phyloP scores from a whole-genome alignment of 2,329 filamentous ascomycete species.

The Aspergillus fumigatiaffinis region DNA sequence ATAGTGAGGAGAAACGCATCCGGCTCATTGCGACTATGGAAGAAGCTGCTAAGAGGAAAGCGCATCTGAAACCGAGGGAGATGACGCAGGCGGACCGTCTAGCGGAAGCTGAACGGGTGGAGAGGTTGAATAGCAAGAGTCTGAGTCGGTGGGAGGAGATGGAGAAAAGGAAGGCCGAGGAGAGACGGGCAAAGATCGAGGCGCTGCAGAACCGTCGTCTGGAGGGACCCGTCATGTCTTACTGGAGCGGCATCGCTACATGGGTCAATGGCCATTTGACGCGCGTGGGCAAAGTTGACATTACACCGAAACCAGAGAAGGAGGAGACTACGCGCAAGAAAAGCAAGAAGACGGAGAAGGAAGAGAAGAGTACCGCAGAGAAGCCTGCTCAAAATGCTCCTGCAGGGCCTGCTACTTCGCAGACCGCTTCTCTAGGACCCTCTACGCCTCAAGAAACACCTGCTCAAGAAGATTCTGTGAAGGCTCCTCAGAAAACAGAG shows the following conservation, averaged over 20 bases:
- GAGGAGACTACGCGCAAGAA: constrained; percentile 47
- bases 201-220: constrained; percentile 83
- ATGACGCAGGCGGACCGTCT: constrained; percentile 86
- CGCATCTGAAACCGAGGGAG: constrained; percentile 70
- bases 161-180: constrained; percentile 82
- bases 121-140: constrained; percentile 83
- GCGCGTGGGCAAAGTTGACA: constrained; percentile 62
- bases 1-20: constrained; percentile 46
- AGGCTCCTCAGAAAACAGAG: neutral
- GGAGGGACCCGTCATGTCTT: constrained; percentile 83
- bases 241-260: constrained; percentile 87
- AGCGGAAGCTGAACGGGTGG: constrained; percentile 75
- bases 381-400: constrained; percentile 10
- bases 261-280: constrained; percentile 74
- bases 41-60: constrained; percentile 59
- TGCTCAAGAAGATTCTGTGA: constrained; percentile 7
- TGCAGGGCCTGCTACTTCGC: constrained; percentile 7
- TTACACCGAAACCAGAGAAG: constrained; percentile 35
- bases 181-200: constrained; percentile 76
- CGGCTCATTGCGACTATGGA: constrained; percentile 55
- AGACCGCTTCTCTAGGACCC: constrained; percentile 4
- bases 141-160: constrained; percentile 91
- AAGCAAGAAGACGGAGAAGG: constrained; percentile 28
- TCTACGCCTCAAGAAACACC: constrained; percentile 5
- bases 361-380: constrained; percentile 22